phyloP scores from a whole-genome alignment of 2,329 filamentous ascomycete genomes.

The Alternaria ventricosa region DNA sequence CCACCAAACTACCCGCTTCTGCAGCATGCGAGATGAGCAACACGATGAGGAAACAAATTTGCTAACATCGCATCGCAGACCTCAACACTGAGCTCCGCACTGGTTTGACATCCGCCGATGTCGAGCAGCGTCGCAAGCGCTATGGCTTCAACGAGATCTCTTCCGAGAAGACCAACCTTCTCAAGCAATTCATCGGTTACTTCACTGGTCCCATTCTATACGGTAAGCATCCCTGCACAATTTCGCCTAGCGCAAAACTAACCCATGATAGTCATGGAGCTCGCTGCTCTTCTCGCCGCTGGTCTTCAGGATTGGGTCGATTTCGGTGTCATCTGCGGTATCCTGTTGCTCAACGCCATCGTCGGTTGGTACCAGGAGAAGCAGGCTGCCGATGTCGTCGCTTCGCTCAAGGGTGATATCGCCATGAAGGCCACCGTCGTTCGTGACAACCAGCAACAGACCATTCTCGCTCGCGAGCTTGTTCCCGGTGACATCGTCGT shows the following conservation, averaged over 20 bases:
- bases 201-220: slow-evolving; percentile 80
- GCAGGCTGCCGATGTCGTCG: slow-evolving; percentile 72
- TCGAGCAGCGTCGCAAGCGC: slow-evolving; percentile 69
- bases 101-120: slow-evolving; percentile 66
- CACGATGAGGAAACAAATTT: not conserved
- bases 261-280: slow-evolving; percentile 69
- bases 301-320: slow-evolving; percentile 78
- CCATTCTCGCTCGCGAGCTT: slow-evolving; percentile 75
- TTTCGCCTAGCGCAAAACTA: slow-evolving; percentile 16
- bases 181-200: slow-evolving; percentile 76
- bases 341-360: slow-evolving; percentile 75
- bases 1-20: slow-evolving; percentile 25
- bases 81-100: slow-evolving; percentile 70
- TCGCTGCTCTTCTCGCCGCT: slow-evolving; percentile 74
- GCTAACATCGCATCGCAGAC: slow-evolving; percentile 52
- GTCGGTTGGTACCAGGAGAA: slow-evolving; percentile 85
- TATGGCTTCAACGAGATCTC: slow-evolving; percentile 75
- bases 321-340: slow-evolving; percentile 78
- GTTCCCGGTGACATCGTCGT: slow-evolving; percentile 79
- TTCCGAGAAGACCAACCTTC: slow-evolving; percentile 77
- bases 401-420: slow-evolving; percentile 77
- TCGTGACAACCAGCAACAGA: slow-evolving; percentile 70
- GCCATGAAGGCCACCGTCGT: slow-evolving; percentile 74
- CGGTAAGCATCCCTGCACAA: slow-evolving; percentile 59
- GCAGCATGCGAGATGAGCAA: slow-evolving; percentile 10